Base-by-base conservation (phyloP, 208 protist species). In the Phytomonas francai region DNA sequence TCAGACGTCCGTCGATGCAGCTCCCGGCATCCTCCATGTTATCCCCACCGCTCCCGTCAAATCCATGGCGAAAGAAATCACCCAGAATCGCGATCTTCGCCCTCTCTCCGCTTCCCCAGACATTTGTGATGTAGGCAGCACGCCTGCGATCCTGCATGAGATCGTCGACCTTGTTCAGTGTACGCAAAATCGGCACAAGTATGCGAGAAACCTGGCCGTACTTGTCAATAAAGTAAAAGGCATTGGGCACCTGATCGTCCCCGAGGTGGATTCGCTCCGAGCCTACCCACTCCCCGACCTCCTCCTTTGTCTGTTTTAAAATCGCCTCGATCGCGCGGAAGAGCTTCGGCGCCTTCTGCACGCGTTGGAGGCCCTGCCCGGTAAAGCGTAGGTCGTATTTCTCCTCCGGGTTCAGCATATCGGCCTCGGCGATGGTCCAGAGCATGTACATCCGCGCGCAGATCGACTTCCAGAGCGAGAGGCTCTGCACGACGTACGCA, bases 221-320 rank as follows among this genome's bases (percentile, higher is more conserved):
- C 71, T 99, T 99, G 74, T 99, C 97, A 72, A 99, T 98, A 77
- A 99, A 99, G 66, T 97, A 88, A 34, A 98, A 92, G 8, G 96
- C 97, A 76, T 99, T 99, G n/a, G 98, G 98, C 39, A 99, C 98
- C 73, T 98, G 97, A 68, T 97, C 76, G 77, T 99, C 98, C 58
- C 98, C 97, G 54, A 99, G 84, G 74, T 99, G 98, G 60, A 99
- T 95, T 65, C 87, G 87, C 70, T 97, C 88, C 14, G 89, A 95
- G 33, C 92, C 92, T 11, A 97, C 82, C 92, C 92, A 97, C 65
- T 88, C 78, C 16, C 88, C 88, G 14, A 98, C 70, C 71, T 95
- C 87, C 62, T 84, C 65, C 75, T 98, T 95, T 22, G 92, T 94
- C 58, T 85, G 51, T 56, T 85, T 69, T 28, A 99, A 68, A 45